Percentiles rank a stretch among this genome's conserved stretches.
Conservation (phyloP, 2,329 filamentous ascomycete species). For the Calonectria fujianensis region DNA sequence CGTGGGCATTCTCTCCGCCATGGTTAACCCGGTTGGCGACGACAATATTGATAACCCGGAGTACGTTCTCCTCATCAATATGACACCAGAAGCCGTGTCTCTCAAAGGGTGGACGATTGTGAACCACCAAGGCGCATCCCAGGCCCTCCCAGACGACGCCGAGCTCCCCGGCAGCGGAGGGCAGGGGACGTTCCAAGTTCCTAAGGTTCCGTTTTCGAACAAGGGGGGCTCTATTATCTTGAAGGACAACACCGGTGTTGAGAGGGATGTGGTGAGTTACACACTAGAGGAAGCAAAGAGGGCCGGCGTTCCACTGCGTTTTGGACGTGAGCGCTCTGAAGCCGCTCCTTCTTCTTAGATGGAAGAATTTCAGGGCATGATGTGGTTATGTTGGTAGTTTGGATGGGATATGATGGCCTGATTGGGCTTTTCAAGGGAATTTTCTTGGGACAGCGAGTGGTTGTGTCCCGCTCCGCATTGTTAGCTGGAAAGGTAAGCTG, state of each 20-base stretch:
- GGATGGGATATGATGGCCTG: too few species aligned
- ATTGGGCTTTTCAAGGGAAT: too few species aligned
- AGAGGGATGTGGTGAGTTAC: slow-evolving; percentile 23
- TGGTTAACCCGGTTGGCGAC: slow-evolving; percentile 19
- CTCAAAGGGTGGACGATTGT: slow-evolving; percentile 30
- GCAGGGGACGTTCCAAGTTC: not conserved
- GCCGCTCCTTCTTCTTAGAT: not conserved
- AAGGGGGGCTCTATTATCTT: slow-evolving; percentile 21
- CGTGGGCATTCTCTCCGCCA: slow-evolving; percentile 30
- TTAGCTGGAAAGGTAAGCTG: too few species aligned
- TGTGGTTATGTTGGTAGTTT: not conserved
- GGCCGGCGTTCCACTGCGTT: slow-evolving; percentile 15
- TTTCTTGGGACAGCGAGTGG: too few species aligned
- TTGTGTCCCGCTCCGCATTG: too few species aligned
- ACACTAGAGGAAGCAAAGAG: slow-evolving; percentile 6
- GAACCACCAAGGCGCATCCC: slow-evolving; percentile 13
- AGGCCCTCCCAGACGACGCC: slow-evolving; percentile 4
- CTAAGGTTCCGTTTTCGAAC: slow-evolving; percentile 26
- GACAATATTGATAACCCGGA: slow-evolving; percentile 30
- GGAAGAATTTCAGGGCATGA: not conserved
- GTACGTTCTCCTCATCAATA: slow-evolving; percentile 33
- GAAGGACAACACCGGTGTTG: not conserved
- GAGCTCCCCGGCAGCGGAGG: not conserved
- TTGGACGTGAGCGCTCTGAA: not conserved
- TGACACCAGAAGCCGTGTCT: not conserved